Evolutionary conservation across 2,329 filamentous ascomycete species (phyloP).

Genomic region (Colletotrichum lini): DNA sequence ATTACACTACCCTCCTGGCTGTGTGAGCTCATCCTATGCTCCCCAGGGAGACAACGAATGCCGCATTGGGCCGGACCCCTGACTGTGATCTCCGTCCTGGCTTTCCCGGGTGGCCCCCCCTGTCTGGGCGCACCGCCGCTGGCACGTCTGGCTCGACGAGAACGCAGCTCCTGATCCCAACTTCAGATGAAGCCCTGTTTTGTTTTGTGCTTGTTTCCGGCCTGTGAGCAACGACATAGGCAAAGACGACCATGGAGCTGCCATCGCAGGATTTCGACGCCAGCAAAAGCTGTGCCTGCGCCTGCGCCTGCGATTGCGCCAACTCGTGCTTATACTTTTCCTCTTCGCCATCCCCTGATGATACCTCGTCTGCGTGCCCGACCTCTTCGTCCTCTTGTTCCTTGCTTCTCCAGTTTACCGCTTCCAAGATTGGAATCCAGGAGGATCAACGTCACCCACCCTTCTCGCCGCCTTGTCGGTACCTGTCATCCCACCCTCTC

Average conservation of each 20-base stretch:
- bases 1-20: slow-evolving; percentile 26
- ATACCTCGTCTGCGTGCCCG: slow-evolving; percentile 4
- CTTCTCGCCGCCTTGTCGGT: slow-evolving; percentile 28
- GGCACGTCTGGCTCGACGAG: slow-evolving; percentile 40
- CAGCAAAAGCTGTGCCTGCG: slow-evolving; percentile 13
- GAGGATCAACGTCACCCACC: slow-evolving; percentile 26
- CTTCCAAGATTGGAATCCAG: slow-evolving; percentile 32
- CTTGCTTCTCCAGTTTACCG: slow-evolving; percentile 18
- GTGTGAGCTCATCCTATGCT: slow-evolving; percentile 26
- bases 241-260: slow-evolving; percentile 39
- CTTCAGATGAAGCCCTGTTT: slow-evolving; percentile 41
- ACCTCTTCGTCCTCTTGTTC: slow-evolving; percentile 8
- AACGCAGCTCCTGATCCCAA: slow-evolving; percentile 29
- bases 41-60: slow-evolving; percentile 14
- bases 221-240: slow-evolving; percentile 25
- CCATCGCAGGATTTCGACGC: slow-evolving; percentile 27
- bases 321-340: slow-evolving; percentile 10
- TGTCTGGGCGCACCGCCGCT: slow-evolving; percentile 32
- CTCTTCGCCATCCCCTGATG: not conserved
- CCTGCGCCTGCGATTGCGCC: not conserved
- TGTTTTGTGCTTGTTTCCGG: slow-evolving; percentile 41
- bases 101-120: slow-evolving; percentile 16
- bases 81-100: slow-evolving; percentile 31
- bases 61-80: slow-evolving; percentile 26
- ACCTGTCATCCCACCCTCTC: slow-evolving; percentile 19